phyloP scores from a whole-genome alignment of 129 eudicot genomes.

The Cynara cardunculus region DNA sequence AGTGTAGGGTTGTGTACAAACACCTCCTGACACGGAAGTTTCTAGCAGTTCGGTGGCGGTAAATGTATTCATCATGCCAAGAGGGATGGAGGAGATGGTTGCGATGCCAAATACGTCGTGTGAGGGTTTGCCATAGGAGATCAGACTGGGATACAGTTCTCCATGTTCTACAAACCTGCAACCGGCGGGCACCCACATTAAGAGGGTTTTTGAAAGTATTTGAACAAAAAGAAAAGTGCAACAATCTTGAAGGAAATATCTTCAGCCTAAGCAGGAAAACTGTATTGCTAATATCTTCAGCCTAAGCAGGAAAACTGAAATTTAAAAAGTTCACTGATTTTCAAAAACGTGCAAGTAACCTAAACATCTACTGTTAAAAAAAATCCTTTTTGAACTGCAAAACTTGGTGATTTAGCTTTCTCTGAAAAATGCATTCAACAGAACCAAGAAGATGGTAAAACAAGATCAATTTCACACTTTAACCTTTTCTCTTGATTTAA shows the following conservation, averaged over 20 bases:
- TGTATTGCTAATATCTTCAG: neutral
- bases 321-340: neutral
- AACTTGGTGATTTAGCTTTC: no score
- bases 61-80: slow-evolving; percentile 78
- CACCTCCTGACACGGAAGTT: slow-evolving; percentile 54
- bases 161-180: slow-evolving; percentile 92
- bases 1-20: slow-evolving; percentile 41
- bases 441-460: neutral
- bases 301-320: neutral
- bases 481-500: neutral
- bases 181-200: neutral
- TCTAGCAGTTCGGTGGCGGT: slow-evolving; percentile 65
- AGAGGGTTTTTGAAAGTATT: neutral
- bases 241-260: no score
- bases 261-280: neutral
- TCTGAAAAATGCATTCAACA: neutral
- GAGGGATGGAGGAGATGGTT: slow-evolving; percentile 43
- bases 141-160: slow-evolving; percentile 74
- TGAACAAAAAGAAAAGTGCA: neutral
- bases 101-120: slow-evolving; percentile 63
- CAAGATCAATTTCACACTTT: neutral
- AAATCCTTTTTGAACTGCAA: no score
- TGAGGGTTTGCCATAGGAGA: slow-evolving; percentile 77
- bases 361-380: no score
- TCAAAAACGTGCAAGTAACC: no score